phyloP scores from a whole-genome alignment of 2,329 filamentous ascomycete genomes.

The Apiospora malaysiana region DNA sequence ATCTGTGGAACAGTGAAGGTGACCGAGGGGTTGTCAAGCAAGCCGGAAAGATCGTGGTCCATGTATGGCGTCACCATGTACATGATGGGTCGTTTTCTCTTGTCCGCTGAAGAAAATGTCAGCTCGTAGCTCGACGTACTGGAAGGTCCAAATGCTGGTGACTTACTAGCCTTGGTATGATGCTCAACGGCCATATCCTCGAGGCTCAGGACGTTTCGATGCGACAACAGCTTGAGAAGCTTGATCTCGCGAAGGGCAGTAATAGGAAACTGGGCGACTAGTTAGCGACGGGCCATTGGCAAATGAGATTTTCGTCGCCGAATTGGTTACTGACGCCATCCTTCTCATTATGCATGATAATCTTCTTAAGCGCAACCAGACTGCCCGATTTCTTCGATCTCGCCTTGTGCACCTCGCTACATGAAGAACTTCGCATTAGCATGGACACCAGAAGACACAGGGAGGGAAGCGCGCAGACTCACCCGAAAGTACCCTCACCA shows the following conservation, averaged over 20 bases:
- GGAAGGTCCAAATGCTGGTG: background rate
- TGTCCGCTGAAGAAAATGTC: conserved; percentile 62
- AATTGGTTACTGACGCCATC: conserved; percentile 71
- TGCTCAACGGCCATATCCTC: conserved; percentile 97
- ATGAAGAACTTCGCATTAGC: conserved; percentile 3
- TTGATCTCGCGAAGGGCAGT: conserved; percentile 98
- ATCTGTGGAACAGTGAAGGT: conserved; percentile 88
- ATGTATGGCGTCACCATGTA: conserved; percentile 99
- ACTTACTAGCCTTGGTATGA: conserved; percentile 43
- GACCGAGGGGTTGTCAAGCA: conserved; percentile 93
- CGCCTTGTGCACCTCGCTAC: conserved; percentile 88
- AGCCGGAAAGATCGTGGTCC: conserved; percentile 97
- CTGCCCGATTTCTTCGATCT: conserved; percentile 75
- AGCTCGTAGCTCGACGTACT: conserved; percentile 17
- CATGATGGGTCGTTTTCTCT: conserved; percentile 83
- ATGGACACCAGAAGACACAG: background rate
- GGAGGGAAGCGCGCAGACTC: conserved; percentile 37
- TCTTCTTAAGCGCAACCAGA: conserved; percentile 93
- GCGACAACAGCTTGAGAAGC: conserved; percentile 91
- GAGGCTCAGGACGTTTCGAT: conserved; percentile 83
- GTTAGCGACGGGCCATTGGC: conserved; percentile 28
- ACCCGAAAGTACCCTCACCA: conserved; percentile 95
- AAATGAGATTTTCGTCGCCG: background rate
- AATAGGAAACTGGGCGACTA: conserved; percentile 77
- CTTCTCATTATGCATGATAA: conserved; percentile 99